Conservation (phyloP, 495 filamentous ascomycete species). For the Cryomyces minteri region DNA sequence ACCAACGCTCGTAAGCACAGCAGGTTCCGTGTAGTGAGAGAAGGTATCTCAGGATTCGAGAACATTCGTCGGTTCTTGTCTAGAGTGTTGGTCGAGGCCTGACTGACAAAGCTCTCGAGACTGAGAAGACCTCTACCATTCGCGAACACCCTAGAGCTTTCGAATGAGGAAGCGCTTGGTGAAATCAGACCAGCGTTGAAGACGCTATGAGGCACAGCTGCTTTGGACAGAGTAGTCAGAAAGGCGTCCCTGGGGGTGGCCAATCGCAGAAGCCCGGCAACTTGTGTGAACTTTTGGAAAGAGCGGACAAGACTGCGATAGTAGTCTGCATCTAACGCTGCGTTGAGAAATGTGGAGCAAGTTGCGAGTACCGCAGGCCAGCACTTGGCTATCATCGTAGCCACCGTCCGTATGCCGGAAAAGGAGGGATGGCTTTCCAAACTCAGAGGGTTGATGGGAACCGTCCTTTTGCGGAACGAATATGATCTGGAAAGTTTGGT, state of each 20-base stretch:
- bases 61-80: constrained; percentile 35
- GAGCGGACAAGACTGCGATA: constrained; percentile 85
- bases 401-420: constrained; percentile 51
- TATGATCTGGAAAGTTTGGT: constrained; percentile 11
- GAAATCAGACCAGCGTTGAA: constrained; percentile 37
- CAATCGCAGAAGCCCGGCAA: constrained; percentile 72
- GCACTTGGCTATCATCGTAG: constrained; percentile 70
- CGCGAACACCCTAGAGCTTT: constrained; percentile 33
- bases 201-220: constrained; percentile 67
- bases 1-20: constrained; percentile 77
- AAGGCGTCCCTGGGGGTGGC: constrained; percentile 84
- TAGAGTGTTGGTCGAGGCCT: constrained; percentile 21
- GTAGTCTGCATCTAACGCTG: constrained; percentile 81
- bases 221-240: constrained; percentile 80
- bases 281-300: constrained; percentile 91
- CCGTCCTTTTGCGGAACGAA: constrained; percentile 25
- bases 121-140: constrained; percentile 47
- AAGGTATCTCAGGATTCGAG: constrained; percentile 28
- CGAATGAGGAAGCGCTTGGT: constrained; percentile 25
- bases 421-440: constrained; percentile 53
- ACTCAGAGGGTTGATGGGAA: constrained; percentile 65
- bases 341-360: constrained; percentile 86
- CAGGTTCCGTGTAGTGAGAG: constrained; percentile 73
- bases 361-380: constrained; percentile 92
- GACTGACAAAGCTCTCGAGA: constrained; percentile 40